A percentile compares a stretch with the other conserved stretches of the same genome.
Conservation (phyloP, 2,329 filamentous ascomycete species). For the Phymatotrichopsis omnivora region DNA sequence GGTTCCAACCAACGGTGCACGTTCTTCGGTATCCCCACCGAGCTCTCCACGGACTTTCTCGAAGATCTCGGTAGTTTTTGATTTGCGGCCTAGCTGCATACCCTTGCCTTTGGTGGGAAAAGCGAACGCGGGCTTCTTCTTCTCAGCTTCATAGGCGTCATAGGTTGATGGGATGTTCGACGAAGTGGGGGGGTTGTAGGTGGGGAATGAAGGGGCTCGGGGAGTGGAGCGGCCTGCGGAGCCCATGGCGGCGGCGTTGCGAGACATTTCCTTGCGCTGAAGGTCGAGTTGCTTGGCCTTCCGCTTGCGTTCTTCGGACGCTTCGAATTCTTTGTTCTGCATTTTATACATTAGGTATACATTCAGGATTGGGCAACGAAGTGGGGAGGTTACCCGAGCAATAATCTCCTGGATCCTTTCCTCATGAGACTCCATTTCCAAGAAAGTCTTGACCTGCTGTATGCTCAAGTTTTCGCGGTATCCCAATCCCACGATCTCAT, state of each 20-base stretch:
- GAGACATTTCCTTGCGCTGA: constrained; percentile 91
- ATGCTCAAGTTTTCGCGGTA: constrained; percentile 95
- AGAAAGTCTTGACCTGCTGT: constrained; percentile 95
- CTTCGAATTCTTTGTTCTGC: constrained; percentile 96
- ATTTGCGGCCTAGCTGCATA: constrained; percentile 99
- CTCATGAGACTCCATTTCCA: constrained; percentile 99
- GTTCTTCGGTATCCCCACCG: constrained; percentile 72
- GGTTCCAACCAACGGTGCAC: constrained; percentile 36
- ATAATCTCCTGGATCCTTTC: constrained; percentile 99
- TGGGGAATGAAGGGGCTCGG: constrained; percentile 72
- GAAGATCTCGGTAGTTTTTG: constrained; percentile 94
- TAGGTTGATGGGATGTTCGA: constrained; percentile 70
- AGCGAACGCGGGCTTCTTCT: constrained; percentile 85
- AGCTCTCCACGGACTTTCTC: constrained; percentile 88
- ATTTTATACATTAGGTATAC: too few species aligned
- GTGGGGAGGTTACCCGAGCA: constrained; percentile 54
- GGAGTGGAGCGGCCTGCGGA: constrained; percentile 37
- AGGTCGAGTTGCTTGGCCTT: constrained; percentile 98
- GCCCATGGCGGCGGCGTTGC: constrained; percentile 44
- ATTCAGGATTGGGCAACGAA: too few species aligned
- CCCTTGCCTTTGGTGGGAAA: constrained; percentile 83
- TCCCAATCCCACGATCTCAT: constrained; percentile 89
- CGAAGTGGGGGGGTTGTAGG: constrained; percentile 71
- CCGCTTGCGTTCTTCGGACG: constrained; percentile 93
- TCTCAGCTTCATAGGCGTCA: constrained; percentile 91